phyloP scores from a whole-genome alignment of 306 rosid species.

The Rosa chinensis region DNA sequence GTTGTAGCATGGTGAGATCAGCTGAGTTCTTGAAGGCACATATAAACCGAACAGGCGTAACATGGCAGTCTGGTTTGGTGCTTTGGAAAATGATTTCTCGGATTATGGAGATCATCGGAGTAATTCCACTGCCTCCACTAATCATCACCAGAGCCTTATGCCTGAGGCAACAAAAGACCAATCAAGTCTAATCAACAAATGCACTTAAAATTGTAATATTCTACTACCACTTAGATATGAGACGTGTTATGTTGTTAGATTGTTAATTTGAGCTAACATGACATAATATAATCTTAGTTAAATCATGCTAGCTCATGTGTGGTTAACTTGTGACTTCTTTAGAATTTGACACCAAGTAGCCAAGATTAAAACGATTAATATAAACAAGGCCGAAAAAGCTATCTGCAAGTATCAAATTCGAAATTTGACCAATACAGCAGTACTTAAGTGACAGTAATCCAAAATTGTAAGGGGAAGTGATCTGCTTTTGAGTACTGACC shows the following conservation, averaged over 20 bases:
- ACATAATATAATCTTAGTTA: too few species aligned
- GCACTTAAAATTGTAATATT: background rate
- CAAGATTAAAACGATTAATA: too few species aligned
- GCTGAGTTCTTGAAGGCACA: slow-evolving; percentile 52
- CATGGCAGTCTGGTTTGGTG: slow-evolving; percentile 28
- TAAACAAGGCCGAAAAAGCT: too few species aligned
- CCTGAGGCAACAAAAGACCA: slow-evolving; percentile 20
- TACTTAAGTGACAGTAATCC: background rate
- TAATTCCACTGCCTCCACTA: slow-evolving; percentile 67
- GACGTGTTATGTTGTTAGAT: background rate
- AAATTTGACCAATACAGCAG: background rate
- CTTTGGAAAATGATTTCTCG: slow-evolving; percentile 54
- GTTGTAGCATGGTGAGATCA: slow-evolving; percentile 46
- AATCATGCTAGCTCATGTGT: too few species aligned
- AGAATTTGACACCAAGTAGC: too few species aligned
- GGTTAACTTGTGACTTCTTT: too few species aligned
- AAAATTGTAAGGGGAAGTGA: background rate
- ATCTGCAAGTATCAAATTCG: background rate
- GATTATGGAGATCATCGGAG: slow-evolving; percentile 66
- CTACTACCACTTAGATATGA: background rate
- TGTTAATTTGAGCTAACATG: background rate
- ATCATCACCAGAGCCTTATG: slow-evolving; percentile 47
- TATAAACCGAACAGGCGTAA: slow-evolving; percentile 34
- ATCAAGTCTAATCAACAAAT: background rate
- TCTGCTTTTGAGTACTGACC: slow-evolving; percentile 29